These are phyloP conservation scores for Cenchrus purpureus DNA, from an alignment of 176 grass and related monocot genomes.

Conservation along the genomic window DNA sequence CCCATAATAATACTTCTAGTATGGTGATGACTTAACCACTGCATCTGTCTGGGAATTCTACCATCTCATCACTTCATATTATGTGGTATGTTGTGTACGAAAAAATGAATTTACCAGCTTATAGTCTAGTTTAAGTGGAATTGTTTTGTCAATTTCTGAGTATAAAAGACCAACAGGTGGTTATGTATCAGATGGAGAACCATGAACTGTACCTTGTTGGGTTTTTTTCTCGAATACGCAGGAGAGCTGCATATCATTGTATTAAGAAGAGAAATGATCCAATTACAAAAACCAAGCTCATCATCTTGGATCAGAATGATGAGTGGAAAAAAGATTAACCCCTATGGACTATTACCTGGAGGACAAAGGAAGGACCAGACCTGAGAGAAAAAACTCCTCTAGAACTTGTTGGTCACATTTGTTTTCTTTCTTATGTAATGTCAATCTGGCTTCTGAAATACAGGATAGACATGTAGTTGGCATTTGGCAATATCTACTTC, in stretches of 20 bases:
- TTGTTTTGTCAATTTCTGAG: slow-evolving; percentile 16
- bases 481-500: background rate
- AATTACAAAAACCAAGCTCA: no score
- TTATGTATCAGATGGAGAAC: background rate
- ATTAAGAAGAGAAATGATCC: no score
- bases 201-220: background rate
- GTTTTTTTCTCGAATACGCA: no score
- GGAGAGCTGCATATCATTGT: no score
- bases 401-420: background rate
- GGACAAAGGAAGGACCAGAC: no score
- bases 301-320: no score
- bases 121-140: background rate
- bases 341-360: no score
- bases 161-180: background rate
- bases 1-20: background rate
- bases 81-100: background rate
- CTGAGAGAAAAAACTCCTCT: no score
- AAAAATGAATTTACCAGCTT: slow-evolving; percentile 20
- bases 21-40: background rate
- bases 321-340: no score
- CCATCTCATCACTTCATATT: slow-evolving; percentile 4
- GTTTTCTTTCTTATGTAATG: slow-evolving; percentile 22
- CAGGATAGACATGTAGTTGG: background rate
- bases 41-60: slow-evolving; percentile 1
- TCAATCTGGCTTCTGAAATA: slow-evolving; percentile 33